Conservation (phyloP, 495 filamentous ascomycete genomes). For the Penicillium atrosanguineum region DNA sequence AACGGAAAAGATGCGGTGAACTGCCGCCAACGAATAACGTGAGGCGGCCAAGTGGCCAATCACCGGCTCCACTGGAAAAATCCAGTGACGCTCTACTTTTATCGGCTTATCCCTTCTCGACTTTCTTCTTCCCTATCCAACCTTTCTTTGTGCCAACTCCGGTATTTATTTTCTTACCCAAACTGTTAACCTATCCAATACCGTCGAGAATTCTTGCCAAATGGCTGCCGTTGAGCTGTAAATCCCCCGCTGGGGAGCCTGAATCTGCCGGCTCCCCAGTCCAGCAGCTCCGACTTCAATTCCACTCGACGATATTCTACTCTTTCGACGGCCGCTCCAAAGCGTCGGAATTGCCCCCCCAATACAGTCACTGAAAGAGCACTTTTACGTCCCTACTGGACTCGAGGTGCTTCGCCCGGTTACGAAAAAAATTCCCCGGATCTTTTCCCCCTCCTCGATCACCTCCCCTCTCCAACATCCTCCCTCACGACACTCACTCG, state of each 20-base stretch:
- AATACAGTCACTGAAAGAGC: conserved; percentile 41
- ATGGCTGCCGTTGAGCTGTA: conserved; percentile 93
- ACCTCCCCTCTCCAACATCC: conserved; percentile 7
- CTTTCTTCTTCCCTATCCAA: conserved; percentile 23
- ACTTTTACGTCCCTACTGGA: conserved; percentile 38
- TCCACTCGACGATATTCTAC: conserved; percentile 76
- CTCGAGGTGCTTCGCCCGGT: conserved; percentile 41
- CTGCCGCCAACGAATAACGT: conserved; percentile 28
- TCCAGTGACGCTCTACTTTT: conserved; percentile 32
- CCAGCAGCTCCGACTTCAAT: conserved; percentile 70
- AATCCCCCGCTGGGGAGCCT: conserved; percentile 76
- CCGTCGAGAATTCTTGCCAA: conserved; percentile 80
- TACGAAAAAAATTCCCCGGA: conserved; percentile 1
- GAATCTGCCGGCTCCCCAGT: conserved; percentile 68
- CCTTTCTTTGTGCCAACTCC: conserved; percentile 27
- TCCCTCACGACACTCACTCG: background rate
- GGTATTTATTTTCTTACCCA: conserved; percentile 30
- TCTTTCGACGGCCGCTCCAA: conserved; percentile 52
- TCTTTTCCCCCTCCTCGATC: background rate
- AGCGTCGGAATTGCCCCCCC: conserved; percentile 49
- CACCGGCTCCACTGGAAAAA: conserved; percentile 33
- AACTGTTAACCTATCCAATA: conserved; percentile 41
- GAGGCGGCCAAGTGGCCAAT: conserved; percentile 21
- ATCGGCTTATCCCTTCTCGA: conserved; percentile 18
- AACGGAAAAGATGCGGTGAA: conserved; percentile 42